Conservation (phyloP, 805 yeast genomes). For the Lipomyces kockii region DNA sequence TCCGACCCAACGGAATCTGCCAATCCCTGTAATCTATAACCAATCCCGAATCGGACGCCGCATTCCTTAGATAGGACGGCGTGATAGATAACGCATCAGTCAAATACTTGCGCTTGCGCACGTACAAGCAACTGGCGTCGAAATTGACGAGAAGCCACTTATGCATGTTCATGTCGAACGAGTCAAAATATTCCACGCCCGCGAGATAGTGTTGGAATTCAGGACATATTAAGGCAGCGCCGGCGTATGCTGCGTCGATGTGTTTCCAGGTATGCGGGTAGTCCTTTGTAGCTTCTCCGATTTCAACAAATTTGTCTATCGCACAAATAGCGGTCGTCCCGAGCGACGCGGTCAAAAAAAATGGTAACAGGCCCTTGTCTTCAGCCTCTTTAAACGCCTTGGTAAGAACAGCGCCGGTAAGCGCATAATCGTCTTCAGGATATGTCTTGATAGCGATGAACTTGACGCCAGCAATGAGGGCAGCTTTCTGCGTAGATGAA, state of each 20-base stretch:
- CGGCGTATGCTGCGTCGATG: conserved; percentile 39
- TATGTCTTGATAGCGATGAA: conserved; percentile 30
- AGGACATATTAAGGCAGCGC: conserved; percentile 38
- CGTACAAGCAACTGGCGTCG: conserved; percentile 38
- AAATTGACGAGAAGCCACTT: conserved; percentile 40
- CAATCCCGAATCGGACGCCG: conserved; percentile 35
- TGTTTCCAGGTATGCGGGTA: conserved; percentile 36
- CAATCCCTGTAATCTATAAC: conserved; percentile 40
- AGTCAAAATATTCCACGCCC: conserved; percentile 36
- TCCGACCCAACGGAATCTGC: conserved; percentile 39
- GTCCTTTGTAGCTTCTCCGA: conserved; percentile 23
- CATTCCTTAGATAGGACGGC: conserved; percentile 36
- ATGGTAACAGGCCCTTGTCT: conserved; percentile 34
- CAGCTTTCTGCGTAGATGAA: conserved; percentile 39
- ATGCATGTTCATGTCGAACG: conserved; percentile 40
- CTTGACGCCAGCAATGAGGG: conserved; percentile 38
- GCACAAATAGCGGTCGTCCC: conserved; percentile 40
- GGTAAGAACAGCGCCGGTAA: conserved; percentile 28
- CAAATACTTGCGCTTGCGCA: conserved; percentile 33
- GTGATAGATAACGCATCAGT: conserved; percentile 37
- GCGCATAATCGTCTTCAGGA: conserved; percentile 33
- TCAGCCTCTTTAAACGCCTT: conserved; percentile 29
- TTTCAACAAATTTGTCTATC: conserved; percentile 34
- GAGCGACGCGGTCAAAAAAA: conserved; percentile 37
- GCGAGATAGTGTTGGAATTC: conserved; percentile 31